Evolutionary conservation across 2,329 filamentous ascomycete species (phyloP).

Genomic region (Xylariaceae sp.): DNA sequence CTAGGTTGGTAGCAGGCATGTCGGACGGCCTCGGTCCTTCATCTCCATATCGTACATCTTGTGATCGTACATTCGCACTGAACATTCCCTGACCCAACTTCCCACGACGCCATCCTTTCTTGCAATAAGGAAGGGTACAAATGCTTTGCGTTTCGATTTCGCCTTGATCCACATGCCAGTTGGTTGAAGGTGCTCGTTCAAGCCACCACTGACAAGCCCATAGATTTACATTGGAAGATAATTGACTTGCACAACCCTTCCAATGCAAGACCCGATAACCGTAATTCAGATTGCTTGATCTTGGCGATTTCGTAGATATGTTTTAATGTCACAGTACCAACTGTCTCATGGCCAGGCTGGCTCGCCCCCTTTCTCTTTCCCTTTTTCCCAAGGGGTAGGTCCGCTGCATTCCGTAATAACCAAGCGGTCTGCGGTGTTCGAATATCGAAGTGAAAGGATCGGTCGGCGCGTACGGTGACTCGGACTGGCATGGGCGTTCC

Average conservation of each 20-base stretch:
- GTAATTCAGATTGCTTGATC: constrained; percentile 80
- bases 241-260: constrained; percentile 70
- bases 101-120: too few species aligned
- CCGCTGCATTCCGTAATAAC: constrained; percentile 78
- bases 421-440: constrained; percentile 93
- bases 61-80: too few species aligned
- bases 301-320: constrained; percentile 97
- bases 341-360: constrained; percentile 68
- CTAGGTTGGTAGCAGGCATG: too few species aligned
- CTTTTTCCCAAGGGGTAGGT: constrained; percentile 67
- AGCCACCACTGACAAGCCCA: constrained; percentile 68
- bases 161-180: not conserved
- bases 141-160: too few species aligned
- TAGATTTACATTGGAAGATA: constrained; percentile 70
- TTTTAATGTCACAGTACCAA: constrained; percentile 88
- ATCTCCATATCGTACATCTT: too few species aligned
- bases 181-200: not conserved
- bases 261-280: constrained; percentile 66
- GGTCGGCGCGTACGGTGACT: constrained; percentile 87
- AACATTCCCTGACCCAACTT: too few species aligned
- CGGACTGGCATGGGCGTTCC: constrained; percentile 88
- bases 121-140: too few species aligned
- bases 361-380: constrained; percentile 74
- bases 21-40: too few species aligned
- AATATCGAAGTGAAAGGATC: constrained; percentile 88